Evolutionary conservation across 352 stramenopile species (phyloP), one percentile per base, ranked within the genome.

Genomic region (Pythium sukuiense): DNA sequence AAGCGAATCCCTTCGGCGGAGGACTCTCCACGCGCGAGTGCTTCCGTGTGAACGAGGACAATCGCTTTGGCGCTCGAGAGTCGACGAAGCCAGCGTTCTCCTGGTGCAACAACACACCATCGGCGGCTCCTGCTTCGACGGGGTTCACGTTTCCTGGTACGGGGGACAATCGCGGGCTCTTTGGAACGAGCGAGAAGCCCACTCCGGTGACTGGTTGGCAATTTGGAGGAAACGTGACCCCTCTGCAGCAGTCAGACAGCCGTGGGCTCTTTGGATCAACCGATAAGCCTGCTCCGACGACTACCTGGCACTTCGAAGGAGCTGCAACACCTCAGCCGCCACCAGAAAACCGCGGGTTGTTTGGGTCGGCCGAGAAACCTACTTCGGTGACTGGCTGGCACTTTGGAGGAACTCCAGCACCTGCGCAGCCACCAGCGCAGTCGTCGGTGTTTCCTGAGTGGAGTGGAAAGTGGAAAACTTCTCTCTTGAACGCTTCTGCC

Each of bases 11-110:
- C 18, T 20, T 66, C 8, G 59, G 49, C 12, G 49, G 49, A 12
- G 59, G 49, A 6, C 35, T 58, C 35, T 52, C 59, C 29, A 66
- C 59, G 18, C 59, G 50, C 50, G 50, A 26, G 59, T 66, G 59
- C 27, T 66, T 66, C 24, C 33, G 32, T 20, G 59, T n/a, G 18
- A 66, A 66, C 50, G 59, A 66, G 26, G 59, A 66, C 59, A 46
- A 54, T 26, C 59, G 59, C n/a, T 60, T 66, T 26, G 29, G 39
- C 39, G 6, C 2, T 20, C 39, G 16, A n/a, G 39, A 20, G 39
- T 11, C 39, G 7, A 24, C 16, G 37, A 39, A 46, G 12, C 59
- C 59, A n/a, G 50, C 50, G 50, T 66, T 66, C 13, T 48, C 59
- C 9, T 30, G 49, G 30, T 24, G 9, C 14, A 18, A 14, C 27